Evolutionary conservation across 2,329 filamentous ascomycete species (phyloP), one percentile per base, ranked within the genome.

Genomic region (Trichoderma sp.): DNA sequence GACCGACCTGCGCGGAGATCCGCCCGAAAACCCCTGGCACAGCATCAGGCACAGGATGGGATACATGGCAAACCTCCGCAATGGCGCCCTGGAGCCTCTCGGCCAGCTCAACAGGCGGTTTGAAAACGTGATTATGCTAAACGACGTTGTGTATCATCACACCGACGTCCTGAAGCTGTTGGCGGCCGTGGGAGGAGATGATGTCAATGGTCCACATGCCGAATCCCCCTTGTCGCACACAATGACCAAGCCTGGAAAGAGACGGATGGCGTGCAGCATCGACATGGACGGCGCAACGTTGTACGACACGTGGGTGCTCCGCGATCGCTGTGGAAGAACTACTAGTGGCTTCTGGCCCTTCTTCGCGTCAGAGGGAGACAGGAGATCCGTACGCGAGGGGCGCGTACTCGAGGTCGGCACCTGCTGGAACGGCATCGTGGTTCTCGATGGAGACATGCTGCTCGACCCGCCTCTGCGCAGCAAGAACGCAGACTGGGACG

Each of bases 1-100:
- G 17, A 50, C 71, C 11, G 71, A 67, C 53, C 9, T 72, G 55
- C 67, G 71, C 23, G 71, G 71, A 1, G 65, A 72, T n/a, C 71
- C 71, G 17, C 50, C 68, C 4, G 61, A 67, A 32, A 71, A 72
- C 26, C 71, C 71, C n/a, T 72, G 71, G 71, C 67, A 43, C 15
- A 71, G 68, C 57, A 55, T 72, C 20, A 30, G 28, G 34, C 71
- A 72, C 30, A 55, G 71, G 30, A 72, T 72, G 71, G 61, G 62
- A 11, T 72, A 72, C 61, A 72, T 72, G 71, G 62, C 71, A n/a
- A 72, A 72, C 30, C 71, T 72, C 55, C 71, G 71, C 68, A 72
- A 72, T n/a, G 71, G 71, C 61, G 67, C 68, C n/a, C 50, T 72
- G 39, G 55, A 72, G 61, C 71, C 71, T 20, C 62, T 72, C 8